These are phyloP conservation scores for Sarocladium kiliense DNA, from an alignment of 2,329 filamentous ascomycete species.

Conservation along the genomic window DNA sequence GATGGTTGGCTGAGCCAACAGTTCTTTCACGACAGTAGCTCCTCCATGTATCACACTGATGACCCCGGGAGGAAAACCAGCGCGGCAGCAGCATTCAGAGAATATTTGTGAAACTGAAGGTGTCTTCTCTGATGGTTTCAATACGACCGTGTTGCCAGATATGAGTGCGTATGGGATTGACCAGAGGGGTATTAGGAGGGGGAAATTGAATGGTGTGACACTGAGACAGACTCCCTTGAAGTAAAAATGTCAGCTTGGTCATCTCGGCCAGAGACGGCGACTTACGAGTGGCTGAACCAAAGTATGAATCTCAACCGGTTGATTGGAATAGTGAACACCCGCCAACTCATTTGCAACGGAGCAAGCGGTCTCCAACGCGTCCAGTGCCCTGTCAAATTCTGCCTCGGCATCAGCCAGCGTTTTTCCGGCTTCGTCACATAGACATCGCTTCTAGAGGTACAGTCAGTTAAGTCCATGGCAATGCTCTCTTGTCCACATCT, in stretches of 20 bases:
- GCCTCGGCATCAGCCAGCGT: background rate
- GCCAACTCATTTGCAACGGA: too few relatives aligned
- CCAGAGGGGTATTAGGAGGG: slow-evolving; percentile 17
- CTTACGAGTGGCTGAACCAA: too few relatives aligned
- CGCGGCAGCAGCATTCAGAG: slow-evolving; percentile 48
- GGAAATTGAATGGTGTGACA: slow-evolving; percentile 15
- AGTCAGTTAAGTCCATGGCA: too few relatives aligned
- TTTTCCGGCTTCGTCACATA: background rate
- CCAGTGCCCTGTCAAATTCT: background rate
- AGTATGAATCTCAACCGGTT: too few relatives aligned
- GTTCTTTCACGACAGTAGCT: slow-evolving; percentile 60
- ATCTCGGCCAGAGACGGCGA: too few relatives aligned
- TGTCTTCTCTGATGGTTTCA: slow-evolving; percentile 47
- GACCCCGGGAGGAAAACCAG: slow-evolving; percentile 15
- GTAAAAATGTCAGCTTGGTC: too few relatives aligned
- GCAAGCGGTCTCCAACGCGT: background rate
- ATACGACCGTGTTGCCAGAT: slow-evolving; percentile 15
- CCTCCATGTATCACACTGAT: slow-evolving; percentile 62
- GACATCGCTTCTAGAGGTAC: too few relatives aligned
- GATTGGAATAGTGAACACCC: too few relatives aligned
- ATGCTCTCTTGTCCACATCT: too few relatives aligned
- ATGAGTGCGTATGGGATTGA: slow-evolving; percentile 14
- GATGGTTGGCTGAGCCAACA: slow-evolving; percentile 61
- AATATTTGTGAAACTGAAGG: slow-evolving; percentile 58
- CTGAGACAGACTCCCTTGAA: slow-evolving; percentile 12